These are phyloP conservation scores for Colletotrichum tamarilloi DNA, from an alignment of 2,329 filamentous ascomycete genomes.

Conservation along the genomic window DNA sequence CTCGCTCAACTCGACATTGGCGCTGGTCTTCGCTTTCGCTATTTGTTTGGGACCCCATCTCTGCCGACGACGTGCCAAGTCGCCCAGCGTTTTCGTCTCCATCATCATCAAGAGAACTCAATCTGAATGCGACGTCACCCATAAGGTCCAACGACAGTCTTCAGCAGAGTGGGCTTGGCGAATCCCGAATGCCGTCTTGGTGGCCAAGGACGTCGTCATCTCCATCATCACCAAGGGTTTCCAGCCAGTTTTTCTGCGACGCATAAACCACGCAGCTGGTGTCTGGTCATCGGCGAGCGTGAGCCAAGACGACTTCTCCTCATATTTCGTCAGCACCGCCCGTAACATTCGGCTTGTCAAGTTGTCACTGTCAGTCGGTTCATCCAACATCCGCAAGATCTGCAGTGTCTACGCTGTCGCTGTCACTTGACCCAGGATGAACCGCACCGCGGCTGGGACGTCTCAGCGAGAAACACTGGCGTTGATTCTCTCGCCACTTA, in stretches of 20 bases:
- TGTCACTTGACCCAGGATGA: neutral
- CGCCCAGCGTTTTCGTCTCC: constrained; percentile 19
- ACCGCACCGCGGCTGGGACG: neutral
- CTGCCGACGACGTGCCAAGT: constrained; percentile 20
- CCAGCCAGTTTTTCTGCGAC: constrained; percentile 3
- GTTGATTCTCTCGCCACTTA: neutral
- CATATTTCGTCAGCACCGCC: neutral
- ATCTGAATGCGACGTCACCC: constrained; percentile 22
- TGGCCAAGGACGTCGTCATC: constrained; percentile 21
- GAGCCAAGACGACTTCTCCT: constrained; percentile 13
- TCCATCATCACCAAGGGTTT: neutral
- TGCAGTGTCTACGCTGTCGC: neutral
- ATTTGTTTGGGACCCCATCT: neutral
- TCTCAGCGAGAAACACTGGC: neutral
- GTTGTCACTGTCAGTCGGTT: neutral
- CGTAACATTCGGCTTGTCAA: neutral
- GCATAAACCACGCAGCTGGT: constrained; percentile 10
- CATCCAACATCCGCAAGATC: constrained; percentile 16
- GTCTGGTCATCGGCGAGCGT: neutral
- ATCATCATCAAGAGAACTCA: neutral
- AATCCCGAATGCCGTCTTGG: constrained; percentile 24
- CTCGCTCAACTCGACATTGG: neutral
- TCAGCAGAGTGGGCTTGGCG: constrained; percentile 12
- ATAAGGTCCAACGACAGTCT: neutral
- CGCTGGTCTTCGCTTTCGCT: constrained; percentile 11